Conservation (phyloP, 768 basidiomycete genomes). For the Calocybe cyanea region DNA sequence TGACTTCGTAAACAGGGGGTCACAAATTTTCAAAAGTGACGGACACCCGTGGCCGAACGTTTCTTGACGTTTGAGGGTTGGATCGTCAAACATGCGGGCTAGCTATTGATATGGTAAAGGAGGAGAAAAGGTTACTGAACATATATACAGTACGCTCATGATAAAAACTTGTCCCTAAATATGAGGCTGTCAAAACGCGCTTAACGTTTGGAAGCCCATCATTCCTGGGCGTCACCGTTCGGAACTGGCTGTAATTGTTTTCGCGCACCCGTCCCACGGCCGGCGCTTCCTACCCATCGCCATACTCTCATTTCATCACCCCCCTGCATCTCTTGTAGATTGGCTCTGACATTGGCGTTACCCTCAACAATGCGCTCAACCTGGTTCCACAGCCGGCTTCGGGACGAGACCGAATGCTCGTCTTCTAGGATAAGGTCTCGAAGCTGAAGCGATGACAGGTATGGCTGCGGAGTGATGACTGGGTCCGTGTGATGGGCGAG, state of each 20-base stretch:
- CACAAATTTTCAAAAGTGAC: not conserved
- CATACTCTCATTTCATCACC: slow-evolving; percentile 90
- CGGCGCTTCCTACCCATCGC: slow-evolving; percentile 76
- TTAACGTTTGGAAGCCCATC: no score
- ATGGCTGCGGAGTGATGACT: slow-evolving; percentile 66
- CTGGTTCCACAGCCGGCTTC: slow-evolving; percentile 72
- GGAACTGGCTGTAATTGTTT: not conserved
- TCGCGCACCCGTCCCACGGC: slow-evolving; percentile 17
- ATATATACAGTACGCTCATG: no score
- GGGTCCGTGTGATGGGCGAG: slow-evolving; percentile 80
- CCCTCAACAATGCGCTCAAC: slow-evolving; percentile 86
- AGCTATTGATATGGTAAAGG: no score
- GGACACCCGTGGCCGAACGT: not conserved
- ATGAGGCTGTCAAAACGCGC: no score
- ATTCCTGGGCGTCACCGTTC: no score
- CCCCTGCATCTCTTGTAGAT: slow-evolving; percentile 76
- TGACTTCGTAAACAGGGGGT: not conserved
- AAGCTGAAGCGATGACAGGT: slow-evolving; percentile 81
- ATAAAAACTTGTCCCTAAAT: no score
- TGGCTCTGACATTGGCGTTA: slow-evolving; percentile 86
- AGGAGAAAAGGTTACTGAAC: no score
- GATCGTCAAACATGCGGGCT: no score
- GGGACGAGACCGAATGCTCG: slow-evolving; percentile 66
- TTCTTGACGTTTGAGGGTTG: no score
- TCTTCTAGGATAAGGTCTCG: slow-evolving; percentile 83